A percentile compares a stretch with the other conserved stretches of the same genome.
Conservation (phyloP, 1,284 basidiomycete genomes). For the Coniophora puteana region DNA sequence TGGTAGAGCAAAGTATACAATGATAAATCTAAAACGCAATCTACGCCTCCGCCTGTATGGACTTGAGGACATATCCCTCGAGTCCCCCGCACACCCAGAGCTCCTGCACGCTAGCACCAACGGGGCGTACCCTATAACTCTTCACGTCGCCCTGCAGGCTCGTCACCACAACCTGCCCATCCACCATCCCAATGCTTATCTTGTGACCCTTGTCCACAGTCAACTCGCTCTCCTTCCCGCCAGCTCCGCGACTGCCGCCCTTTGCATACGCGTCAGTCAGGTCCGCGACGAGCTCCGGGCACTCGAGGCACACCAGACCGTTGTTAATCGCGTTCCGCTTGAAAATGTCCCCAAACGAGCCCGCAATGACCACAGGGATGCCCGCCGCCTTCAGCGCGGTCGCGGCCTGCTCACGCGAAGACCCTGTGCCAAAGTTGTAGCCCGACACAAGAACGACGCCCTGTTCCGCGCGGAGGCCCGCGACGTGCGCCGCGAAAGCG, state of each 20-base stretch:
- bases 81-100: slow-evolving; percentile 81
- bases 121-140: slow-evolving; percentile 67
- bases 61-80: slow-evolving; percentile 77
- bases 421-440: slow-evolving; percentile 99
- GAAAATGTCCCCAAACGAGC: slow-evolving; percentile 98
- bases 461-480: slow-evolving; percentile 44
- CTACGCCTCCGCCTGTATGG: slow-evolving; percentile 41
- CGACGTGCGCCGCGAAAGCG: slow-evolving; percentile 74
- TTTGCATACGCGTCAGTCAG: slow-evolving; percentile 75
- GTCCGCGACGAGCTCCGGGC: slow-evolving; percentile 84
- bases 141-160: slow-evolving; percentile 42
- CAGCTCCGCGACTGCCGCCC: slow-evolving; percentile 71
- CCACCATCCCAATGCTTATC: slow-evolving; percentile 66
- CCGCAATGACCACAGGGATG: slow-evolving; percentile 90
- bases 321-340: slow-evolving; percentile 99
- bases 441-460: slow-evolving; percentile 88
- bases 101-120: slow-evolving; percentile 92
- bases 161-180: slow-evolving; percentile 61
- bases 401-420: slow-evolving; percentile 97
- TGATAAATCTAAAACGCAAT: no score
- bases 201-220: slow-evolving; percentile 73
- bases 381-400: slow-evolving; percentile 96
- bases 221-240: slow-evolving; percentile 74
- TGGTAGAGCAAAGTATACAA: no score
- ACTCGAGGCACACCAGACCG: slow-evolving; percentile 93